phyloP scores from a whole-genome alignment of 495 filamentous ascomycete species.

The Penicillium desertorum region DNA sequence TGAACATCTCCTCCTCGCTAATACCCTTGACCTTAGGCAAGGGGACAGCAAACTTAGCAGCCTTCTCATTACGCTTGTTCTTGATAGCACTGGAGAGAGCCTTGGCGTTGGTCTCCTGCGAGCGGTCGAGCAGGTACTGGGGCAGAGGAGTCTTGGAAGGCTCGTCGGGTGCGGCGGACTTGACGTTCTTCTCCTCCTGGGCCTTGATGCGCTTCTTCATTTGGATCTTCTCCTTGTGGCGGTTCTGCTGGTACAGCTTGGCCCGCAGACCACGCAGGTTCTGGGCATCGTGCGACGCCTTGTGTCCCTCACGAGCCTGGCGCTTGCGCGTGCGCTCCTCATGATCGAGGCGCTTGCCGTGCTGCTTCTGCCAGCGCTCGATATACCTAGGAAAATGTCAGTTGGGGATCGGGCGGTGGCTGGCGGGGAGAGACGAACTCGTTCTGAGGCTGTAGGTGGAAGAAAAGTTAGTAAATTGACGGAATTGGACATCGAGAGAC shows the following conservation, averaged over 20 bases:
- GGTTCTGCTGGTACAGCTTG: slow-evolving; percentile 92
- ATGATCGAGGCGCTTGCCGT: slow-evolving; percentile 80
- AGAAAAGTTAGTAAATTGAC: slow-evolving; percentile 17
- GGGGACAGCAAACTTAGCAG: slow-evolving; percentile 92
- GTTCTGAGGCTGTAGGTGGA: slow-evolving; percentile 70
- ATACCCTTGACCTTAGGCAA: slow-evolving; percentile 93
- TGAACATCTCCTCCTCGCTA: slow-evolving; percentile 97
- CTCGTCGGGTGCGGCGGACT: slow-evolving; percentile 75
- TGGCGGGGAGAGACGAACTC: slow-evolving; percentile 51
- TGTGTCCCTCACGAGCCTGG: slow-evolving; percentile 81
- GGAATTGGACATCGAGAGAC: too few species aligned
- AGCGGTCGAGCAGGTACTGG: slow-evolving; percentile 86
- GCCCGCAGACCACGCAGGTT: slow-evolving; percentile 87
- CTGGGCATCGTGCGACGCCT: slow-evolving; percentile 81
- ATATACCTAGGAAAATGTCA: slow-evolving; percentile 62
- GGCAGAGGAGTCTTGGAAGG: slow-evolving; percentile 74
- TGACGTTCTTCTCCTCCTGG: slow-evolving; percentile 93
- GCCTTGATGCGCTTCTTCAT: slow-evolving; percentile 95
- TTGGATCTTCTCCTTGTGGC: slow-evolving; percentile 97
- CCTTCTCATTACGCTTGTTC: slow-evolving; percentile 86
- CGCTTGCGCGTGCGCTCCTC: slow-evolving; percentile 90
- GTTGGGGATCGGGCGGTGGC: slow-evolving; percentile 13
- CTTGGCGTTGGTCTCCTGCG: slow-evolving; percentile 84
- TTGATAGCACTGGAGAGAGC: slow-evolving; percentile 81
- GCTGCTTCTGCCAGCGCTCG: slow-evolving; percentile 80